Evolutionary conservation across 2,329 filamentous ascomycete genomes (phyloP), one percentile per base, ranked within the genome.

Genomic region (Fusarium gaditjirri): DNA sequence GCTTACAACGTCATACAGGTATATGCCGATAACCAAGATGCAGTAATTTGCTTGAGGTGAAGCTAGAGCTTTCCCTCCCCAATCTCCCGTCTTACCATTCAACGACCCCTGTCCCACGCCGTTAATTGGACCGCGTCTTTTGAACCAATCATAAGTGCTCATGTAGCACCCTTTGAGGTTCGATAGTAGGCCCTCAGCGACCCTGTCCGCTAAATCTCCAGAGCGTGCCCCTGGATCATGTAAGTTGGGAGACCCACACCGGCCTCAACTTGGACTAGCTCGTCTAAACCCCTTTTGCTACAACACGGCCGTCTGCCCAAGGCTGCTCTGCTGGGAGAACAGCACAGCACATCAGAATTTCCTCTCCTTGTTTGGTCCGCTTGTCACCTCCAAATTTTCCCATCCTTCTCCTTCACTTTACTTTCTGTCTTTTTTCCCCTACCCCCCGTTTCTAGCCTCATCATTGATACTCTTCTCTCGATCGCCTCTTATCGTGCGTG

Each of bases 381-480:
- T 71, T 68, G 74, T 78, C 65, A 72, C 68, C 76, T 77, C 76
- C 76, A 76, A 76, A 78, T 76, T 71, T 78, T 78, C 75, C 76
- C 76, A 68, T 75, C 67, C 71, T 73, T 74, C 74, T 76, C 65
- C 72, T 72, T 68, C 70, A 75, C 71, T 72, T 66, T 66, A 75
- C 65, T 69, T 64, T 72, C 70, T 73, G 69, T 71, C 68, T 73
- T 75, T 71, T 65, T 68, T 72, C 46, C 54, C 65, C 62, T 73
- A 67, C 62, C 70, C 73, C 68, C 69, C 65, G 68, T 76, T 75
- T 70, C 75, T 70, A 72, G 70, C 75, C 70, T 75, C 79, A 78
- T 81, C 81, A 81, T 81, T 80, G 80, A 79, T 80, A 80, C 78
- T 81, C 80, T 63, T 79, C 78, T 76, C 73, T 73, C 68, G 71